Base-by-base conservation (phyloP, 169 alveolate species). In the Plasmodium reichenowi region DNA sequence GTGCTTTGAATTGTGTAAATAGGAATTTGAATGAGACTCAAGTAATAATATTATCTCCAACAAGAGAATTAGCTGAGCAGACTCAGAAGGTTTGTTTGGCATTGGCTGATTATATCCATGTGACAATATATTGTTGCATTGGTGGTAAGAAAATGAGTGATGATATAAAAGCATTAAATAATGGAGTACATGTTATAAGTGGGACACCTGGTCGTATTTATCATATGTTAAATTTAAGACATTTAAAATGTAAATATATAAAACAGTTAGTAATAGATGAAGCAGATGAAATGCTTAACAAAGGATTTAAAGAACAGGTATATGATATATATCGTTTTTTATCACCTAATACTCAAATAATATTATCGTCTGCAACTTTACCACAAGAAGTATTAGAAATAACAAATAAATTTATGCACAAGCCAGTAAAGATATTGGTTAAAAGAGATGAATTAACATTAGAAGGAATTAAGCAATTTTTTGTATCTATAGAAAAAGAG, bases 131-230 rank as follows among this genome's bases (percentile, higher is more conserved):
- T 92, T 99, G 99, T 15, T 97, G 99, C 83, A 98, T 98, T 17
- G 99, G 99, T 15, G 99, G 99, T 17, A 98, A 99, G n/a, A 97
- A 95, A 32, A 98, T 98, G 56, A 95, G 99, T 75, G 99, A 98
- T 62, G 99, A 99, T 88, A 97, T 98, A 74, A 96, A 96, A 90
- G 97, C 95, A 66, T 95, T 99, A 68, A 96, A 97, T 89, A 97
- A 95, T 56, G 99, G 99, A 12, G 99, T 98, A n/a, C 99, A 99
- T 94, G 96, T 98, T 85, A 99, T 99, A 9, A 99, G 98, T 59
- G 99, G 99, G 3, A 99, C 99, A 22, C 99, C 99, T 10, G 99
- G 99, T 13, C 97, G 99, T 91, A 99, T 98, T 45, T 94, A 93
- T 78, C 99, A 99, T 90, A 98, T 99, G 99, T 96, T 98, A 83